Evolutionary conservation across 2,329 filamentous ascomycete genomes (phyloP), one percentile per base, ranked within the genome.

Genomic region (Bimuria novae-zelandiae): DNA sequence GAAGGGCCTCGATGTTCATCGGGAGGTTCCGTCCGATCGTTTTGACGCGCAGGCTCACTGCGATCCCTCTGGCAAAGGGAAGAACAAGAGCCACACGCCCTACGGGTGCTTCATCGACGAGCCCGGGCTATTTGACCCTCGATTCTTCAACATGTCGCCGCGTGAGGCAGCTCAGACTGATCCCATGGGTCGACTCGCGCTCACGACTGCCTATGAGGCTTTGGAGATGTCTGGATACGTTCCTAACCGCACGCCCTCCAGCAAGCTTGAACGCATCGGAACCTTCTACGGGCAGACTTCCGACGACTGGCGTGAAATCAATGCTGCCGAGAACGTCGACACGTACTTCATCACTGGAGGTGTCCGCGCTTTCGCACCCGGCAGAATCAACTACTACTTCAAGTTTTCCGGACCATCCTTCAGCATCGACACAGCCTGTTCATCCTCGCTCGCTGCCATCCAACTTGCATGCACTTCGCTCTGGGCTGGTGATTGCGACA

Each of bases 131-230:
- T 93, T 93, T 65, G 89, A 93, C 63, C 86, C 88, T n/a, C 81
- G 87, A 1, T 92, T 93, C 76, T 93, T 93, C 82, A 91, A 91
- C 74, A 92, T 93, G 86, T 92, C 89, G 30, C 89, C 89, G 5
- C 84, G 88, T 62, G 89, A 93, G 74, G 90, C 90, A 23, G 83
- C 85, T 46, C 88, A 92, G 68, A 91, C 88, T 1, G 89, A 93
- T 69, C 90, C 90, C 0, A 90, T 90, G 82, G 89, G 91, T 70
- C 83, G 90, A 62, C 80, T 92, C 60, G 87, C 88, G 3, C 76
- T 94, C 19, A 84, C 87, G 7, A 91, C 89, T 2, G 89, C 89
- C 0, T 93, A 91, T 63, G 89, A 93, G 67, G 89, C 90, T 0
- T 79, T 94, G 42, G 90, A 94, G 70, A 89, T 89, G 84, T 86